A percentile compares a stretch with the other conserved stretches of the same genome.
phyloP scores from a whole-genome alignment of 208 protist species.

The Acanthamoeba lenticulata region DNA sequence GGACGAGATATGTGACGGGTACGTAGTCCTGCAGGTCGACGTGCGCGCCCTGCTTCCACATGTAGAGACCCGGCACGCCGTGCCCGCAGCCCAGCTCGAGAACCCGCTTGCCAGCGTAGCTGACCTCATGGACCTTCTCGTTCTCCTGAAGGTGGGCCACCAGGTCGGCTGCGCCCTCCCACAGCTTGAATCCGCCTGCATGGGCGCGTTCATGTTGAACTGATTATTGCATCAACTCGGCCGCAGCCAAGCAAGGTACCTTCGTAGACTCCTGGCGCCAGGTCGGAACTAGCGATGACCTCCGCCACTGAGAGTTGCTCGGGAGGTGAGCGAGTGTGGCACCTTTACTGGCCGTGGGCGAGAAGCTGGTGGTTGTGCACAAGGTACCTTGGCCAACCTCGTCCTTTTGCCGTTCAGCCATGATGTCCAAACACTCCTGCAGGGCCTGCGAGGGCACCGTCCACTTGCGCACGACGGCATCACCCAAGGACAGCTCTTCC shows the following conservation, averaged over 20 bases:
- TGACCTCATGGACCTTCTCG: background rate
- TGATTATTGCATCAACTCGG: background rate
- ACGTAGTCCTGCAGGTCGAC: slow-evolving; percentile 62
- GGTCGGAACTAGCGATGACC: slow-evolving; percentile 15
- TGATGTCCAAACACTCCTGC: slow-evolving; percentile 1
- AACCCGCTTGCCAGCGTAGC: slow-evolving; percentile 24
- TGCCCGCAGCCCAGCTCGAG: slow-evolving; percentile 66
- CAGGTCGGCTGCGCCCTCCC: slow-evolving; percentile 48
- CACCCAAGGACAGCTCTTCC: background rate
- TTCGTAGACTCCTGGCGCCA: slow-evolving; percentile 51
- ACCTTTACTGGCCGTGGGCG: background rate
- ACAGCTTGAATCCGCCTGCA: slow-evolving; percentile 65
- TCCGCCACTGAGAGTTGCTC: slow-evolving; percentile 39
- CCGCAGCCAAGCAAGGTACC: background rate
- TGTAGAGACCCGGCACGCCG: slow-evolving; percentile 31
- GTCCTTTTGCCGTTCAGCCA: background rate
- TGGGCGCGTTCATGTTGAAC: too few relatives aligned
- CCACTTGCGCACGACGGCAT: background rate
- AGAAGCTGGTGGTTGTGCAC: too few relatives aligned
- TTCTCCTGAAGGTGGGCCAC: background rate
- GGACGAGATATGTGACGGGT: background rate
- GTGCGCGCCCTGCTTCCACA: slow-evolving; percentile 3
- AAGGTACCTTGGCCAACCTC: background rate
- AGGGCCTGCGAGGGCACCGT: background rate
- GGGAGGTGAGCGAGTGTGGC: background rate